Base-by-base conservation (phyloP, 208 protist species). In the Blechomonas ayalai region DNA sequence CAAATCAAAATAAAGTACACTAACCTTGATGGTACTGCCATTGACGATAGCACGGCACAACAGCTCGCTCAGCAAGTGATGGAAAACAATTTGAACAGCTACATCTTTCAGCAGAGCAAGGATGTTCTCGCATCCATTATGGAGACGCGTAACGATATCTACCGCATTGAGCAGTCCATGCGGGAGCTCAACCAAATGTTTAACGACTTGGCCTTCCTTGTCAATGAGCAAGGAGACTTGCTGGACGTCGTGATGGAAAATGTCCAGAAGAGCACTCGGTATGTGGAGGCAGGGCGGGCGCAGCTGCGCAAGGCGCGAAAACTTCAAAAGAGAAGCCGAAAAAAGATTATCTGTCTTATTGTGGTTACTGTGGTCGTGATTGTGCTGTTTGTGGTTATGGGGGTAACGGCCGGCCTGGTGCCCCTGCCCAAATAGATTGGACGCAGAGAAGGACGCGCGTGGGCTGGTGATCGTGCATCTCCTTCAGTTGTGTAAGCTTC, bases 1-100 rank as follows among this genome's bases (percentile, higher is more conserved):
- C 83, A 87, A 52, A 92, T 95, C 62, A 95, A 90, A 44, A 91
- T 87, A 43, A 88, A 86, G 45, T 92, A 78, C 70, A 89, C 73
- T 16, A 88, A 91, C 51, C 55, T 73, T 1, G 76, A 90, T 52
- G 79, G 82, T 24, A 71, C 53, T 28, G 64, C 67, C 10, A 79
- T 95, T 26, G 74, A 88, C 44, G 83, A 91, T 49, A 58, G 38
- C 3, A 75, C 77, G 19, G 83, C 72, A 23, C 60, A 77, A 53
- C 59, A 79, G 46, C 61, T 91, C 15, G 71, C 88, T 39, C 34
- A 76, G 70, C 67, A 82, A 40, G 81, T 92, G 33, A 40, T 95
- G 40, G 81, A 90, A 54, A 75, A 90, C 53, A 72, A 75, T 49
- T 58, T 68, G 15, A 80, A 72, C 18, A 88, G 51, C 56, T 70